Evolutionary conservation across 2,329 filamentous ascomycete species (phyloP), one percentile per base, ranked within the genome.

Genomic region (Blumeria hordei): DNA sequence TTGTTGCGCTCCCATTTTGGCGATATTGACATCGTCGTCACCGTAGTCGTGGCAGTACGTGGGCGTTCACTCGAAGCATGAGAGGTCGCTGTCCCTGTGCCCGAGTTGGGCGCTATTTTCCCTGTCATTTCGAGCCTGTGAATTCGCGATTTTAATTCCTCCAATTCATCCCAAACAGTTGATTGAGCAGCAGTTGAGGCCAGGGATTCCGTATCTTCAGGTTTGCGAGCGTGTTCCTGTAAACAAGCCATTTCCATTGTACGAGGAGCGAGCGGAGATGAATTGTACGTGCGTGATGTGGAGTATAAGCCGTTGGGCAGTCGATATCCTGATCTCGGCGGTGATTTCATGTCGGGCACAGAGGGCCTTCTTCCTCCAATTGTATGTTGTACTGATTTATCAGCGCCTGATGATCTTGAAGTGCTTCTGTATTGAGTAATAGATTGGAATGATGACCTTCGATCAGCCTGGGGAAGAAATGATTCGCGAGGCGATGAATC

Each of bases 141-240:
- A 62, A 98, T 94, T 34, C 92, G 80, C 43, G 86, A 92, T 67
- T 96, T 96, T 50, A 98, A 71, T 60, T 96, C 92, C 62, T 96
- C 92, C 33, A 98, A 70, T 67, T 98, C 92, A 65, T 96, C 92
- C 92, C 92, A 98, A 2, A 98, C 86, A 0, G 88, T 95, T 1
- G 88, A 93, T 11, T 88, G 86, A 1, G 86, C 87, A 1, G 83
- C 88, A 0, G 86, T 92, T 0, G 92, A 96, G 36, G 84, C 75
- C 0, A 84, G 90, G 0, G 92, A 96, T 62, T 92, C 87, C 12
- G 49, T 51, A 8, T 81, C 82, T 62, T 88, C 81, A 33, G 71
- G 61, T 16, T 67, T 69, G 57, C 75, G 69, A 44, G 65, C 64
- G 18, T 64, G 62, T 47, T 74, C 73, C 8, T 65, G 63, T 41